A percentile compares a stretch with the other conserved stretches of the same genome.
Evolutionary conservation across 106 monocot species (phyloP).

Genomic region (Apostasia shenzhenica): DNA sequence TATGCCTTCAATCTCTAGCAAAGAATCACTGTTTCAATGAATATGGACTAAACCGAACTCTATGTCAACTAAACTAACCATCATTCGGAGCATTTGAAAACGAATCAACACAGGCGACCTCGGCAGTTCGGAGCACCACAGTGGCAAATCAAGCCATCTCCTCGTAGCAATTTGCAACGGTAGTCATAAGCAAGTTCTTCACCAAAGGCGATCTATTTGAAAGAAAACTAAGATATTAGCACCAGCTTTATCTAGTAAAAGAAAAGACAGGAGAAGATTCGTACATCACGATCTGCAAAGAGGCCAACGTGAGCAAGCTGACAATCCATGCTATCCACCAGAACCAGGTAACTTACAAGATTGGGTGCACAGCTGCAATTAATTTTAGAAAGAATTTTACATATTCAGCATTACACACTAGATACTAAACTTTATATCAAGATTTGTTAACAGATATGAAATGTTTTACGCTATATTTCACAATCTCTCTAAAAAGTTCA

Average conservation of each 20-base stretch:
- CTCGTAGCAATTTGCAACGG: slow-evolving; percentile 38
- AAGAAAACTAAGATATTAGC: slow-evolving; percentile 4
- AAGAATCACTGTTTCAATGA: too few species aligned
- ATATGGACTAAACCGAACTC: too few species aligned
- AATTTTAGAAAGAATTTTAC: neutral
- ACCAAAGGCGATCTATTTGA: slow-evolving; percentile 46
- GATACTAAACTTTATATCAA: too few species aligned
- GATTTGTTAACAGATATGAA: too few species aligned
- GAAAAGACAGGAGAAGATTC: slow-evolving; percentile 9
- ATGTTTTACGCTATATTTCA: too few species aligned
- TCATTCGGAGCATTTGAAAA: neutral
- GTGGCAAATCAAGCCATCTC: slow-evolving; percentile 41
- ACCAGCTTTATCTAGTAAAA: neutral
- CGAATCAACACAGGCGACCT: slow-evolving; percentile 49
- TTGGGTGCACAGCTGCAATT: slow-evolving; percentile 77
- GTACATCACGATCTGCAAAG: slow-evolving; percentile 73
- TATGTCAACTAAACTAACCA: too few species aligned
- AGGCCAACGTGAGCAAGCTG: slow-evolving; percentile 90
- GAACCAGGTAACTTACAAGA: slow-evolving; percentile 63
- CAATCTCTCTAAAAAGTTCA: too few species aligned
- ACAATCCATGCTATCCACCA: slow-evolving; percentile 92
- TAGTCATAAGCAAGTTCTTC: slow-evolving; percentile 92
- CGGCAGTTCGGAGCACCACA: slow-evolving; percentile 61
- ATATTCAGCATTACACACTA: too few species aligned
- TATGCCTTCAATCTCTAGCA: too few species aligned